Base-by-base conservation (phyloP, 164 flowering plant species). In the Vitis rotundifolia region DNA sequence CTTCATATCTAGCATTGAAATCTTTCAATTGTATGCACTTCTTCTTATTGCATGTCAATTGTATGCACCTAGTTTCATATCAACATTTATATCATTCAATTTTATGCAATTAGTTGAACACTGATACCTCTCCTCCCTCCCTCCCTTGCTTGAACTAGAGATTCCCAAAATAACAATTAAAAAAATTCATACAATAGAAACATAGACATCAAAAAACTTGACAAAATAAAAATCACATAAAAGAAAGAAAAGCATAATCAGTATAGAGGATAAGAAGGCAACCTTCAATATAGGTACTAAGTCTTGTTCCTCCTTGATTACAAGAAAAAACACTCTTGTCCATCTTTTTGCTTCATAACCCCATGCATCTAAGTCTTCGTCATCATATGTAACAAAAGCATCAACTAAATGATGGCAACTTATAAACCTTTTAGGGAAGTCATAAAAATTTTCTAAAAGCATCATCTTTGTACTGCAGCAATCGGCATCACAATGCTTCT, bases 291-390 rank as follows among this genome's bases (percentile, higher is more conserved):
- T 49, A 19, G 89, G 82, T 59, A 73, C 76, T n/a, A 90, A 71
- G 14, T 88, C 79, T 48, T 83, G 59, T 55, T 84, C 89, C 70
- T 82, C 84, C 54, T 80, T 76, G 57, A 84, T 53, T 44, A 78
- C 74, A 71, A 91, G 90, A 76, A 96, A 90, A 66, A 90, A 78
- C 68, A 88, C 75, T 75, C 97, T 85, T 59, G 91, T 87, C 98
- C 98, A 96, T 80, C 94, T 84, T 72, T 80, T 84, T 44, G 88
- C 88, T 78, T 87, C 86, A 67, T 62, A 73, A 54, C 70, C 82
- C 97, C 97, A 91, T 18, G 87, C 79, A 47, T 78, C 83, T 75
- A 96, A 64, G 59, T 96, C 98, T 71, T 87, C 98, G 78, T 96
- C 99, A 73, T 93, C 88, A 75, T 66, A 95, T 73, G 68, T 70